Base-by-base conservation (phyloP, 169 alveolate species). In the Eimeria necatrix region DNA sequence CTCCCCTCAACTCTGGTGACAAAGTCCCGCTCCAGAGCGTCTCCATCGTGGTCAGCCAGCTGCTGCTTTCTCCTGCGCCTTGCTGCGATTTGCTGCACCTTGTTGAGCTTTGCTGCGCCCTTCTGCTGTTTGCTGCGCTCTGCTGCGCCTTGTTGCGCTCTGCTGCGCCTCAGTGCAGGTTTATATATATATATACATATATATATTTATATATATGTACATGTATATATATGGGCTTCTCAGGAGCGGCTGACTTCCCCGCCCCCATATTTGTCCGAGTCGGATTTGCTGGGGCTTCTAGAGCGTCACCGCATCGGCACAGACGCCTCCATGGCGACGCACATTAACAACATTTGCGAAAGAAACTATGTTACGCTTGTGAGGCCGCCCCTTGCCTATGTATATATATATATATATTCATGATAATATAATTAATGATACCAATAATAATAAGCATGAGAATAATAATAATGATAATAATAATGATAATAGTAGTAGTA, bases 301-400 rank as follows among this genome's bases (percentile, higher is more conserved):
- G 99, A 99, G 96, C 97, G 97, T 88, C 96, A 99, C 96, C 99
- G 99, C 51, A 99, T 99, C n/a, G 99, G 97, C 53, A 99, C 99
- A 0, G 99, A 99, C 97, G 99, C 99, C 53, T 99, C 99, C 46
- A 99, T 99, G 99, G 99, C 99, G 32, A 98, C 99, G 18, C 99
- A 99, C 95, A 99, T 99, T 84, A 99, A 99, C 96, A 99, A 99
- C 97, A 99, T 99, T 56, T 98, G 99, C 76, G 99, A 99, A 91
- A 96, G 99, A 87, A 98, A 98, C 94, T 99, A 99, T 94, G 99
- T 98, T 41, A 94, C 96, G 83, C 97, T 98, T 20, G 97, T 98
- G 53, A 68, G 78, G 9, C 9, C 32, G 1, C 14, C 12, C 22
- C 32, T 22, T 68, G 14, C 41, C 12, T 68, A 10, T 56, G 2